Evolutionary conservation across 352 stramenopile species (phyloP).

Genomic region (Phytophthora meadii): DNA sequence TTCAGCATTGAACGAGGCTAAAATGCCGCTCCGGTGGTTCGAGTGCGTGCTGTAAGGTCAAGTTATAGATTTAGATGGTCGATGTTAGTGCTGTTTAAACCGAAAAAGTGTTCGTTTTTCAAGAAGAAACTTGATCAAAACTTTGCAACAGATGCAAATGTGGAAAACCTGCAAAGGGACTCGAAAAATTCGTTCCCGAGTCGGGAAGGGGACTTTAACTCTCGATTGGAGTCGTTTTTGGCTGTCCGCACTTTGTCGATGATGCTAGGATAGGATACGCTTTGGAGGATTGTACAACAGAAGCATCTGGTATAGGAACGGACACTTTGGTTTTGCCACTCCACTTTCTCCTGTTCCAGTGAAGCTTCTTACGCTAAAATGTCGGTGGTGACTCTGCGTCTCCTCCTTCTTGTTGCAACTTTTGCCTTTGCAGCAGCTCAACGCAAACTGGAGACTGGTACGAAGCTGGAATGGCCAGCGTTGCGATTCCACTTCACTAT

Average conservation of each 20-base stretch:
- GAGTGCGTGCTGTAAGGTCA: constrained; percentile 47
- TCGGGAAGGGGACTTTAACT: not conserved
- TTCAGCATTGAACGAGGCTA: constrained; percentile 39
- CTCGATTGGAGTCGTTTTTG: not conserved
- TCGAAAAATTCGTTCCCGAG: constrained; percentile 3
- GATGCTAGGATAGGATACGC: constrained; percentile 5
- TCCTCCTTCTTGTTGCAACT: not conserved
- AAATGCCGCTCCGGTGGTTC: constrained; percentile 71
- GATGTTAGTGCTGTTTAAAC: not conserved
- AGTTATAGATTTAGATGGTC: constrained; percentile 1
- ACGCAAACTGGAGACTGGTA: constrained; percentile 5
- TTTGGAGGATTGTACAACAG: constrained; percentile 1
- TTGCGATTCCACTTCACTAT: constrained; percentile 38
- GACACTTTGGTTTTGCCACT: not conserved
- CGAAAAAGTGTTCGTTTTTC: not conserved
- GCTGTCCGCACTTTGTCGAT: constrained; percentile 7
- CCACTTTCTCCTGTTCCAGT: constrained; percentile 4
- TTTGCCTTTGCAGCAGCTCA: constrained; percentile 3
- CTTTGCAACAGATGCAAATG: constrained; percentile 1
- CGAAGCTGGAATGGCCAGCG: constrained; percentile 22
- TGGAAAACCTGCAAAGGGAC: constrained; percentile 2
- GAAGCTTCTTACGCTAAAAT: not conserved
- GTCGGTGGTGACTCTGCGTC: not conserved
- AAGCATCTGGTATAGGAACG: constrained; percentile 8
- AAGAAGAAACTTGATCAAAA: too few species aligned